Evolutionary conservation across 2,329 filamentous ascomycete genomes (phyloP), one percentile per base, ranked within the genome.

Genomic region (Diaporthe sp.): DNA sequence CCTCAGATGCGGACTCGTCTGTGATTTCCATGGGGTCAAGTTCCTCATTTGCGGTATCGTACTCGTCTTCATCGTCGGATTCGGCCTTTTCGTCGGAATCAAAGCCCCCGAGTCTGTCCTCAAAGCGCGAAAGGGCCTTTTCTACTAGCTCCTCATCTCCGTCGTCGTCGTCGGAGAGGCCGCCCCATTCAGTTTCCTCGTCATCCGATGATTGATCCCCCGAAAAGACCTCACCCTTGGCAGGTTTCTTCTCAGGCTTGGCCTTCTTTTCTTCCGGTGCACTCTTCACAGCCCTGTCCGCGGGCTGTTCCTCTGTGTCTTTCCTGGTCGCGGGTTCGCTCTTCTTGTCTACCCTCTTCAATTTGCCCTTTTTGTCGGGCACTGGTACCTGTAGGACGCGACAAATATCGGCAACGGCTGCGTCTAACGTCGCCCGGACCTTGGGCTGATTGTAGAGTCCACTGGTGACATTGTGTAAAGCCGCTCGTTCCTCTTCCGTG

Each of bases 381-480:
- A 87, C 82, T 4, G 87, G 81, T 0, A 91, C 84, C 2, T 87
- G 84, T 22, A 92, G 82, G 4, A 84, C 82, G 61, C 84, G 81
- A 80, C 90, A 91, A 4, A 90, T 85, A 39, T 83, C 86, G 73
- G 84, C 83, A 19, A 91, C 78, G 1, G 89, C 89, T 79, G 86
- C 85, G 37, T 88, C 85, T 13, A 90, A 82, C 3, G 86, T 85
- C 68, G 87, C 84, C 77, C 86, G 87, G 72, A 91, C 89, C 42
- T 87, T 84, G 8, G 85, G 85, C 71, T 86, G 84, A 75, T 89
- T 91, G 80, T 88, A 91, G 3, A 92, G 83, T 10, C 86, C 86
- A 76, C 90, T 92, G 37, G 90, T 91, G 71, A 92, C 90, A 80
- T 91, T 91, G 79, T 92, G 90, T 37, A 91, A 82, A 3, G 88